Conservation (phyloP, 805 yeast genomes). For the Huiozyma sinensis region DNA sequence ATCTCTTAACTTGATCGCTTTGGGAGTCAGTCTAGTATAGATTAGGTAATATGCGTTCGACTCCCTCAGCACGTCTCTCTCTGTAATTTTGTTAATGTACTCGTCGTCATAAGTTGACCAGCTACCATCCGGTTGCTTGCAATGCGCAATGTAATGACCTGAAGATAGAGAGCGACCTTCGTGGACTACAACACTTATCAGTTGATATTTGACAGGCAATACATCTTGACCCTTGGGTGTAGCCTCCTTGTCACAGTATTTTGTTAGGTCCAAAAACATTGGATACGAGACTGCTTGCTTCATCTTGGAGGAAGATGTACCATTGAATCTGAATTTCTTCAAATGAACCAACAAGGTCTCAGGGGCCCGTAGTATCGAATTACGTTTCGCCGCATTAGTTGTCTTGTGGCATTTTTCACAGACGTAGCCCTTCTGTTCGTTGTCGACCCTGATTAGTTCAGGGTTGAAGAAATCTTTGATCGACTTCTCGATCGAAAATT, state of each 20-base stretch:
- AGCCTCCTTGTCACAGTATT: slow-evolving; percentile 36
- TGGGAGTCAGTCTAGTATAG: slow-evolving; percentile 67
- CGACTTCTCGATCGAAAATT: slow-evolving; percentile 64
- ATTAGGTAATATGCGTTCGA: slow-evolving; percentile 85
- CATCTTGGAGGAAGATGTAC: slow-evolving; percentile 68
- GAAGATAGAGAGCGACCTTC: slow-evolving; percentile 87
- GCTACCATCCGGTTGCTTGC: slow-evolving; percentile 81
- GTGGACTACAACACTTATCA: slow-evolving; percentile 80
- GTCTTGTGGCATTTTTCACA: slow-evolving; percentile 78
- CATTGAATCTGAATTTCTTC: slow-evolving; percentile 84
- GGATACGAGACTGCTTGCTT: slow-evolving; percentile 81
- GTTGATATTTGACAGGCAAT: slow-evolving; percentile 50
- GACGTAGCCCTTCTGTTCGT: slow-evolving; percentile 66
- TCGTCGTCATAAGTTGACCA: slow-evolving; percentile 97
- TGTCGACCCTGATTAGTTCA: slow-evolving; percentile 63
- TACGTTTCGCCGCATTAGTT: slow-evolving; percentile 68
- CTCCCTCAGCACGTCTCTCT: slow-evolving; percentile 65
- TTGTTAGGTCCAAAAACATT: slow-evolving; percentile 59
- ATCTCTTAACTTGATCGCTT: slow-evolving; percentile 20
- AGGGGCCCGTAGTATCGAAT: slow-evolving; percentile 71
- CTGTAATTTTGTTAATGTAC: slow-evolving; percentile 61
- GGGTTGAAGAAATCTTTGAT: slow-evolving; percentile 73
- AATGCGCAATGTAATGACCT: slow-evolving; percentile 88
- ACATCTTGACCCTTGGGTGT: slow-evolving; percentile 7
- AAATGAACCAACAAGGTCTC: slow-evolving; percentile 80